Conservation (phyloP, 768 basidiomycete genomes). For the Hydnomerulius pinastri region DNA sequence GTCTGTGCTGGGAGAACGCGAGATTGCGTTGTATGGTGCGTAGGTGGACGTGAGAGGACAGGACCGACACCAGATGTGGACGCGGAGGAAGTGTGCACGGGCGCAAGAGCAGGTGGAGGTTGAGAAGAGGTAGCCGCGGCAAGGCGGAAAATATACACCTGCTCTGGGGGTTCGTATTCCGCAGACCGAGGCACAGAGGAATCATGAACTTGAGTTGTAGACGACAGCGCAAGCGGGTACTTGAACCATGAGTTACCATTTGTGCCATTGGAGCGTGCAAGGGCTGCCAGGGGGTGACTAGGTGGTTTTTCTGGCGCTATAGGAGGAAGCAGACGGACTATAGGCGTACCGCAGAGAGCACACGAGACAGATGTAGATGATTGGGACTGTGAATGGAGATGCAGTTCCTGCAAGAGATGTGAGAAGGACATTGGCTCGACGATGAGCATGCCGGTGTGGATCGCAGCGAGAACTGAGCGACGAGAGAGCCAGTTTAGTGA, state of each 20-base stretch:
- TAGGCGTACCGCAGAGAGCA: conserved; percentile 71
- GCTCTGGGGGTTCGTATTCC: conserved; percentile 35
- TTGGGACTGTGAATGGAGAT: conserved; percentile 45
- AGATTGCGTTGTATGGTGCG: conserved; percentile 46
- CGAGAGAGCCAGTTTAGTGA: conserved; percentile 94
- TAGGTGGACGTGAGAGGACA: conserved; percentile 16
- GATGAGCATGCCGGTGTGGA: conserved; percentile 82
- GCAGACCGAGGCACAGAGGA: conserved; percentile 35
- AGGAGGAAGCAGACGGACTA: conserved; percentile 46
- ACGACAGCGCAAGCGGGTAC: conserved; percentile 44
- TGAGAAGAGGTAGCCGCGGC: conserved; percentile 29
- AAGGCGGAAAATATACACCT: conserved; percentile 73
- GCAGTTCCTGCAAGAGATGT: conserved; percentile 57
- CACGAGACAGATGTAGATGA: conserved; percentile 58
- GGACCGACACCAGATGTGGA: conserved; percentile 34
- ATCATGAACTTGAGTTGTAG: conserved; percentile 16
- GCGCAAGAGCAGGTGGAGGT: conserved; percentile 22
- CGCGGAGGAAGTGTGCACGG: conserved; percentile 27
- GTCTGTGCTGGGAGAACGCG: conserved; percentile 25
- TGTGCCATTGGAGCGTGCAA: conserved; percentile 35
- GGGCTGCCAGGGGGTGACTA: conserved; percentile 31
- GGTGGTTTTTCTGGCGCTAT: conserved; percentile 29
- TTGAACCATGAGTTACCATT: conserved; percentile 66
- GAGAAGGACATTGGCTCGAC: conserved; percentile 81
- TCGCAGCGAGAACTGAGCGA: conserved; percentile 78